These are phyloP conservation scores for Leptographium wingfieldii DNA, from an alignment of 2,329 filamentous ascomycete species.

Conservation along the genomic window DNA sequence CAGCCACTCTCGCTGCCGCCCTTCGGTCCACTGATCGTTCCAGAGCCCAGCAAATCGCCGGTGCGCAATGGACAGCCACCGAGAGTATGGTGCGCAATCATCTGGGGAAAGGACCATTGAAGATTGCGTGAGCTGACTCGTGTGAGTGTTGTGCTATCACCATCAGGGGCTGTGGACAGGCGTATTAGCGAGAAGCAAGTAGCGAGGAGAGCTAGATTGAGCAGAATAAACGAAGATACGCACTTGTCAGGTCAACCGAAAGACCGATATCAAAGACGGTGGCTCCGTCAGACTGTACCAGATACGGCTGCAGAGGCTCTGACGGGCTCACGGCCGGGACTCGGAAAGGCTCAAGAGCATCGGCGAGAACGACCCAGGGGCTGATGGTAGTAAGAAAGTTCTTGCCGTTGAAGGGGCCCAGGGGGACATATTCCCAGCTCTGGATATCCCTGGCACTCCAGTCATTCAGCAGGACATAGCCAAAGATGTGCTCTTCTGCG, in stretches of 20 bases:
- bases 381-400: conserved; percentile 71
- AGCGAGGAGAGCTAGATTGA: not conserved
- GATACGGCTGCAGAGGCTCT: conserved; percentile 24
- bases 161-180: conserved; percentile 24
- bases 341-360: conserved; percentile 54
- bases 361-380: conserved; percentile 65
- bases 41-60: conserved; percentile 66
- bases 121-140: conserved; percentile 48
- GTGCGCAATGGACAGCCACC: conserved; percentile 63
- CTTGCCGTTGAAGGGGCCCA: conserved; percentile 75
- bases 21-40: conserved; percentile 50
- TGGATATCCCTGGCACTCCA: conserved; percentile 80
- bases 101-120: conserved; percentile 72
- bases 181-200: not conserved
- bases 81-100: conserved; percentile 70
- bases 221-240: conserved; percentile 14
- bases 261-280: conserved; percentile 27
- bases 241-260: conserved; percentile 48
- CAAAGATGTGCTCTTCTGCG: conserved; percentile 63
- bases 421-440: conserved; percentile 70
- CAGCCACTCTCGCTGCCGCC: conserved; percentile 25
- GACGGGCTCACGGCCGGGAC: conserved; percentile 20
- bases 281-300: conserved; percentile 44
- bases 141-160: conserved; percentile 43
- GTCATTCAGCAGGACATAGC: conserved; percentile 73